phyloP scores from a whole-genome alignment of 179 eudicot species.

The Spinacia oleracea region DNA sequence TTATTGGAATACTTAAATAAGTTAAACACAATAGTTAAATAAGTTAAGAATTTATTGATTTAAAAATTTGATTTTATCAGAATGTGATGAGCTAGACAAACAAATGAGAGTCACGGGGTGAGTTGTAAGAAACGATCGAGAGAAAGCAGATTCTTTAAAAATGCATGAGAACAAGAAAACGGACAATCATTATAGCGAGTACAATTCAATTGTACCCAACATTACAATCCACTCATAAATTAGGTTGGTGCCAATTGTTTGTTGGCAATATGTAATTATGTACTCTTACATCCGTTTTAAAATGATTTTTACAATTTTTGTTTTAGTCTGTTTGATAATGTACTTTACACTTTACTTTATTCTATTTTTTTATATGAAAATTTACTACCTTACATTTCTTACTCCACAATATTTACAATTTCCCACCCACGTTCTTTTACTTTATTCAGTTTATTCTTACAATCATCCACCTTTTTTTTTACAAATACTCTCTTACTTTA shows the following conservation, averaged over 20 bases:
- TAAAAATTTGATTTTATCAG: neutral
- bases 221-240: neutral
- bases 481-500: too few species aligned
- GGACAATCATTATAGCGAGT: neutral
- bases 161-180: constrained; percentile 10
- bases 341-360: too few species aligned
- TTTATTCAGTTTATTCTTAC: too few species aligned
- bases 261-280: neutral
- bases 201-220: neutral
- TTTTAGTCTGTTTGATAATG: too few species aligned
- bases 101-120: constrained; percentile 31
- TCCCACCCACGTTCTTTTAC: too few species aligned
- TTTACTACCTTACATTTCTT: too few species aligned
- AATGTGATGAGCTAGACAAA: constrained; percentile 1
- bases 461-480: too few species aligned
- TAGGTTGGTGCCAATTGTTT: neutral
- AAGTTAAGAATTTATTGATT: neutral
- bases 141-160: neutral
- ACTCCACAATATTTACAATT: too few species aligned
- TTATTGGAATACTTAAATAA: neutral
- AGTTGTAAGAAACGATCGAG: constrained; percentile 17
- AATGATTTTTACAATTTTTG: too few species aligned
- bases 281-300: too few species aligned
- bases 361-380: too few species aligned
- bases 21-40: too few species aligned